Evolutionary conservation across 345 rosid species (phyloP), one percentile per base, ranked within the genome.

Genomic region (Citrus inodora): DNA sequence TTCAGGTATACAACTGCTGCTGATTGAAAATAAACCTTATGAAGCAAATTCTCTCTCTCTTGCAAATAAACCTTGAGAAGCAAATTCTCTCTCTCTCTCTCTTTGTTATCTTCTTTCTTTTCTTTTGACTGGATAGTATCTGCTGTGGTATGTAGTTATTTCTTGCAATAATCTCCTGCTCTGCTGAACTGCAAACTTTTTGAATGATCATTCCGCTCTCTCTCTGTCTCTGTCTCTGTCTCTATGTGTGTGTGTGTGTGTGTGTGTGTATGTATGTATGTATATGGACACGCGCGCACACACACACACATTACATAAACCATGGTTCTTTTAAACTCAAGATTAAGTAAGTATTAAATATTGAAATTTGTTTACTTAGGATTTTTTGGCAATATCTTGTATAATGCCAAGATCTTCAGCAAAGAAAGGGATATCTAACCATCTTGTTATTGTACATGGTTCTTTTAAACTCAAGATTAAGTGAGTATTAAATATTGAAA

Each of bases 1-100:
- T 97, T 83, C 99, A 97, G 98, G 99, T 90, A 86, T 38, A 78
- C 61, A 2, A 27, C 53, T 27, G 59, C 56, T 4, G 55, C 55
- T 69, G 73, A 11, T 78, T 19, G 22, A 30, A 30, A 32, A n/a
- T 22, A 59, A n/a, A 53, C 46, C 51, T 55, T 75, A 19, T 19
- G 32, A 71, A 30, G 68, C 28, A 33, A 35, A n/a, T 76, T 76
- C 28, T 17, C 58, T 53, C 6, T 48, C 19, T 48, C 28, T 48
- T 19, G 8, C 6, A 35, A 35, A 35, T 35, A 35, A 35, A 35
- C 38, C 38, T 35, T 35, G 38, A 35, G 7, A 35, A 35, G 38
- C 8, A 6, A 35, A 35, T 6, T 14, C 19, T 3, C 55, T 46
- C 17, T 46, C 53, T 25, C 19, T 48, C 16, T 53, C 22, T 53